Evolutionary conservation across 805 yeast species (phyloP).

Genomic region (Nakazawaea wyomingensis): DNA sequence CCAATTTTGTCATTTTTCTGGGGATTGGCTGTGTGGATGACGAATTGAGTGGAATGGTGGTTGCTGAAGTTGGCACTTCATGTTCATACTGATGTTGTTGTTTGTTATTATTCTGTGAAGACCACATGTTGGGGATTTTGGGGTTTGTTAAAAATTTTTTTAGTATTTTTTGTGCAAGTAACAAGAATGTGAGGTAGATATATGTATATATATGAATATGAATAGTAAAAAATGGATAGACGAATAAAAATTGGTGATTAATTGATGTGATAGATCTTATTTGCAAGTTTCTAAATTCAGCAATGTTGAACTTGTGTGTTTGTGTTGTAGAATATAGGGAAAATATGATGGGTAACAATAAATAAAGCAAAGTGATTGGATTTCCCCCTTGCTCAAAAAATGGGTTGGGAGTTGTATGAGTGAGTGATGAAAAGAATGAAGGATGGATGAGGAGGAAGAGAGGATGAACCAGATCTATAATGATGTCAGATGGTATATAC

Average conservation of each 20-base stretch:
- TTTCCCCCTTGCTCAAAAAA: background rate
- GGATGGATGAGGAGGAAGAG: too few species aligned
- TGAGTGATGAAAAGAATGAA: background rate
- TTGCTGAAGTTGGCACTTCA: slow-evolving; percentile 3
- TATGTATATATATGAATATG: too few species aligned
- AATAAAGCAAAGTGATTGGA: background rate
- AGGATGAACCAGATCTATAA: too few species aligned
- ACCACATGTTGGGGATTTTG: background rate
- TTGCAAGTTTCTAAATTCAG: too few species aligned
- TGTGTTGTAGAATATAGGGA: background rate
- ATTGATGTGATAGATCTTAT: too few species aligned
- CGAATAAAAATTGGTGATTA: too few species aligned
- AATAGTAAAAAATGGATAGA: too few species aligned
- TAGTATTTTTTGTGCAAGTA: too few species aligned
- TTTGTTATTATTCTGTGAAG: background rate
- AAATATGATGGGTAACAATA: background rate
- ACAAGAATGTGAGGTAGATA: too few species aligned
- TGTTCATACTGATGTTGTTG: background rate
- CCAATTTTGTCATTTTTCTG: slow-evolving; percentile 14
- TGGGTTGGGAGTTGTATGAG: background rate
- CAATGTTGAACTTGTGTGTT: too few species aligned
- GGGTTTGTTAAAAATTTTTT: too few species aligned
- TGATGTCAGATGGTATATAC: too few species aligned
- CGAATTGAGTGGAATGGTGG: slow-evolving; percentile 1
- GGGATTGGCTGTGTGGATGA: background rate